These are phyloP conservation scores for Kandelia obovata DNA, from an alignment of 345 rosid species.

Conservation along the genomic window DNA sequence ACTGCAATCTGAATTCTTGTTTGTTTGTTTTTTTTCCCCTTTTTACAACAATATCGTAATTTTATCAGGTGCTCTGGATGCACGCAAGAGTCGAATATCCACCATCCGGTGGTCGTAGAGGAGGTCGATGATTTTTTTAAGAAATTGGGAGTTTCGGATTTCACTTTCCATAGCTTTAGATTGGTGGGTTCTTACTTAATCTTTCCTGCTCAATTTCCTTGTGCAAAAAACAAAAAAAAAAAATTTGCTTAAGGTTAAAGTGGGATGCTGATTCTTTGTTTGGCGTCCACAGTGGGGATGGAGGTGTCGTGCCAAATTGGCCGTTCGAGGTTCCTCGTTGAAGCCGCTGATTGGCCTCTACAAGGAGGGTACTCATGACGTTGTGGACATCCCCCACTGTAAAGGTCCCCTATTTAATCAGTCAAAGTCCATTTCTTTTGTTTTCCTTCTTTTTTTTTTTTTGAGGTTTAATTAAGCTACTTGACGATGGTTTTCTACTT, in stretches of 20 bases:
- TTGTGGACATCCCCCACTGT: conserved; percentile 77
- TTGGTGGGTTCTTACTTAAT: conserved; percentile 36
- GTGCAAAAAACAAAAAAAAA: too few species aligned
- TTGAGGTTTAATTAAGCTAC: not conserved
- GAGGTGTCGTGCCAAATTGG: conserved; percentile 91
- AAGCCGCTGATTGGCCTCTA: conserved; percentile 81
- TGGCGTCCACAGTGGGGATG: conserved; percentile 66
- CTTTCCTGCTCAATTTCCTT: not conserved
- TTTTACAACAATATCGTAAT: too few species aligned
- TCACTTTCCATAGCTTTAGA: conserved; percentile 79
- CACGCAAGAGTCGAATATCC: conserved; percentile 77
- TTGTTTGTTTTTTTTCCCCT: too few species aligned
- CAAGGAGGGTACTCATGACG: conserved; percentile 81
- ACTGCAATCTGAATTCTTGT: not conserved
- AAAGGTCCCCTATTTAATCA: conserved; percentile 43
- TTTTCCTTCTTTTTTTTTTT: not conserved
- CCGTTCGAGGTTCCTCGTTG: conserved; percentile 68
- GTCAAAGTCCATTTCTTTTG: not conserved
- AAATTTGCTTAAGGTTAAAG: conserved; percentile 27
- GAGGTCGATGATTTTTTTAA: conserved; percentile 72
- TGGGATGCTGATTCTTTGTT: conserved; percentile 36
- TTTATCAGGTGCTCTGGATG: conserved; percentile 84
- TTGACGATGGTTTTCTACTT: not conserved
- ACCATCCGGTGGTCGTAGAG: conserved; percentile 63
- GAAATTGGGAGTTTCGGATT: conserved; percentile 61